Percentiles rank a stretch among this genome's conserved stretches.
phyloP scores from a whole-genome alignment of 805 yeast genomes.

The Myxozyma mucilagina region DNA sequence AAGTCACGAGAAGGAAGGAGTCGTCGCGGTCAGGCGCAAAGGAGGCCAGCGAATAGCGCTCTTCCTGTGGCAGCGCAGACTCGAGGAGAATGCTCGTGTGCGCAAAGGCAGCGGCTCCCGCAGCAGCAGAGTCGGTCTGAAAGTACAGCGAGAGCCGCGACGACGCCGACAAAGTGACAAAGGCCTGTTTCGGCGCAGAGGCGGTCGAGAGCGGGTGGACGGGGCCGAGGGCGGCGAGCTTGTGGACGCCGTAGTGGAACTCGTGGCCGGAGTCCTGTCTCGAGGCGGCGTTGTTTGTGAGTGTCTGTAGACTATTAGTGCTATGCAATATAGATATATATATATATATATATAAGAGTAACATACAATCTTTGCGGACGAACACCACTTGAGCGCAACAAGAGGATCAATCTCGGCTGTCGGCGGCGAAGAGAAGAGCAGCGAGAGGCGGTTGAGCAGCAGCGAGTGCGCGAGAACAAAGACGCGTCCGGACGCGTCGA shows the following conservation, averaged over 20 bases:
- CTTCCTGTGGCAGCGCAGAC: conserved; percentile 24
- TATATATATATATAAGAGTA: conserved; percentile 39
- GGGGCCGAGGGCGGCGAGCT: conserved; percentile 59
- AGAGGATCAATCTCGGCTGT: conserved; percentile 34
- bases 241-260: conserved; percentile 60
- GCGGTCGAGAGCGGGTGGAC: conserved; percentile 56
- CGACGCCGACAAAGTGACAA: conserved; percentile 61
- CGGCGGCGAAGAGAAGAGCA: conserved; percentile 30
- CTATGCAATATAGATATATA: not conserved
- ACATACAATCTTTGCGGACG: conserved; percentile 62
- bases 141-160: conserved; percentile 60
- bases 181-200: conserved; percentile 61
- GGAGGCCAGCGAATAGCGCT: conserved; percentile 29
- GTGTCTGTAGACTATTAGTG: conserved; percentile 9
- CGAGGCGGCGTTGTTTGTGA: conserved; percentile 26
- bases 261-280: conserved; percentile 27
- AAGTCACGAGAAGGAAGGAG: conserved; percentile 37
- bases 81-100: conserved; percentile 32
- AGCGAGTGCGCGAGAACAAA: conserved; percentile 47
- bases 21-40: conserved; percentile 34
- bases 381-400: conserved; percentile 69
- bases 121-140: conserved; percentile 31
- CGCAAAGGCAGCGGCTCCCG: no score
- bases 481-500: conserved; percentile 70
- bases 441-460: conserved; percentile 35